phyloP scores from a whole-genome alignment of 169 alveolate species.

The Plasmodium vivax region DNA sequence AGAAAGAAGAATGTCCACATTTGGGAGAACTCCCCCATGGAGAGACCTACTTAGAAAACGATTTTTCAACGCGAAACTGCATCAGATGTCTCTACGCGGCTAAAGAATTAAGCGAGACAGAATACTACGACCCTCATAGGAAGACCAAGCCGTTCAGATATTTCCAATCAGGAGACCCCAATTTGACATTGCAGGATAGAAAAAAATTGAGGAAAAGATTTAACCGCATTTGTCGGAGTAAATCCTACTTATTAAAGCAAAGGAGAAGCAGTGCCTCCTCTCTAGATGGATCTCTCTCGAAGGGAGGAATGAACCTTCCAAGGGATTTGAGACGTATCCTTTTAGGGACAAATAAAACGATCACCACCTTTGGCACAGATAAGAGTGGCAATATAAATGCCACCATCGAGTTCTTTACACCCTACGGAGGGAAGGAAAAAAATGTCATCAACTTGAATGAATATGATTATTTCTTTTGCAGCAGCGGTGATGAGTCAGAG shows the following conservation, averaged over 20 bases:
- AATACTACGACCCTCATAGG: not conserved
- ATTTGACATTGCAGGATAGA: constrained; percentile 10
- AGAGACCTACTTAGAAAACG: not conserved
- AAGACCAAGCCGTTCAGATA: constrained; percentile 6
- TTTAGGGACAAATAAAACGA: not conserved
- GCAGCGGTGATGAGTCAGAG: not conserved
- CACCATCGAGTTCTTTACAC: not conserved
- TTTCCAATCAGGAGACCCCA: not conserved
- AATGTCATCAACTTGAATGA: constrained; percentile 8
- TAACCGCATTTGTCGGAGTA: not conserved
- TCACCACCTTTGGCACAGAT: constrained; percentile 30
- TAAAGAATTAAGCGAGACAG: constrained; percentile 12
- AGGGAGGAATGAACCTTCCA: not conserved
- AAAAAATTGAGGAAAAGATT: constrained; percentile 2
- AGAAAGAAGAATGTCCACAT: not conserved
- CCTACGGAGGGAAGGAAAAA: not conserved
- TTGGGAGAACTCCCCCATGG: not conserved
- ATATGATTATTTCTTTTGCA: constrained; percentile 28
- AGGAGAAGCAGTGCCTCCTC: not conserved
- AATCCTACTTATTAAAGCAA: not conserved
- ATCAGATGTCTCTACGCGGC: constrained; percentile 26
- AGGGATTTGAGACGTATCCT: not conserved
- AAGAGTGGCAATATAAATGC: constrained; percentile 11
- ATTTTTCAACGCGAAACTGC: not conserved
- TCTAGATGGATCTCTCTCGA: not conserved